Percentiles rank a stretch among this genome's conserved stretches.
Conservation (phyloP, 208 protist genomes). For the Leishmania arabica region DNA sequence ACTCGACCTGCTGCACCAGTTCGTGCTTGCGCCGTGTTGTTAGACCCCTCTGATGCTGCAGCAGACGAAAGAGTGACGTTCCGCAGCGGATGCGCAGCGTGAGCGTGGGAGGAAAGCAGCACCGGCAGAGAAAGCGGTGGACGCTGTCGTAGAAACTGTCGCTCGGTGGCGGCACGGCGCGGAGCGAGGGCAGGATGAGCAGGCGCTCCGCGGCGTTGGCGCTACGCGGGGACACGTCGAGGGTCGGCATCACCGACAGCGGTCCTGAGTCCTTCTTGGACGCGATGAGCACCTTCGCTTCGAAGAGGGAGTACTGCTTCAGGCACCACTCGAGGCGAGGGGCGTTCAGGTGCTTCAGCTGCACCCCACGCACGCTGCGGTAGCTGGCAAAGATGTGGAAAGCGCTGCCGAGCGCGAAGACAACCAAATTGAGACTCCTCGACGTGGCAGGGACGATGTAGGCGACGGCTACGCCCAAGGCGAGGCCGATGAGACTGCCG, state of each 20-base stretch:
- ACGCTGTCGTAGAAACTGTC: not conserved
- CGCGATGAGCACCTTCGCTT: not conserved
- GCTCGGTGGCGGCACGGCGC: constrained; percentile 1
- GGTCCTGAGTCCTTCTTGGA: constrained; percentile 17
- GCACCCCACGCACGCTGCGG: constrained; percentile 20
- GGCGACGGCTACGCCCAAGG: constrained; percentile 37
- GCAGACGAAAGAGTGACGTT: constrained; percentile 31
- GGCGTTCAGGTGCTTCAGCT: constrained; percentile 50
- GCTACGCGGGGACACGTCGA: constrained; percentile 25
- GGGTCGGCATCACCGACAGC: constrained; percentile 7
- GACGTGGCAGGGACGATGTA: constrained; percentile 39
- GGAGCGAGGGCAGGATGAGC: constrained; percentile 33
- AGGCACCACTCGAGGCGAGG: constrained; percentile 61
- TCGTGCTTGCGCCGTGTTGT: constrained; percentile 21
- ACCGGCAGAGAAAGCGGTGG: constrained; percentile 10
- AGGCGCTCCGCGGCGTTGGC: constrained; percentile 35
- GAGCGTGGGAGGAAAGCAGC: constrained; percentile 13
- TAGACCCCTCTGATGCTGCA: constrained; percentile 15
- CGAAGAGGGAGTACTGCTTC: constrained; percentile 8
- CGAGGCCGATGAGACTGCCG: constrained; percentile 41
- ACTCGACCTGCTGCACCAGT: constrained; percentile 35
- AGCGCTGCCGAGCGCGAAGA: constrained; percentile 39
- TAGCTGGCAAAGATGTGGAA: constrained; percentile 54
- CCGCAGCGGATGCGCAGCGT: constrained; percentile 39
- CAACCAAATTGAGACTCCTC: constrained; percentile 14